Evolutionary conservation across 2,329 filamentous ascomycete species (phyloP).

Genomic region (Alternaria sp.): DNA sequence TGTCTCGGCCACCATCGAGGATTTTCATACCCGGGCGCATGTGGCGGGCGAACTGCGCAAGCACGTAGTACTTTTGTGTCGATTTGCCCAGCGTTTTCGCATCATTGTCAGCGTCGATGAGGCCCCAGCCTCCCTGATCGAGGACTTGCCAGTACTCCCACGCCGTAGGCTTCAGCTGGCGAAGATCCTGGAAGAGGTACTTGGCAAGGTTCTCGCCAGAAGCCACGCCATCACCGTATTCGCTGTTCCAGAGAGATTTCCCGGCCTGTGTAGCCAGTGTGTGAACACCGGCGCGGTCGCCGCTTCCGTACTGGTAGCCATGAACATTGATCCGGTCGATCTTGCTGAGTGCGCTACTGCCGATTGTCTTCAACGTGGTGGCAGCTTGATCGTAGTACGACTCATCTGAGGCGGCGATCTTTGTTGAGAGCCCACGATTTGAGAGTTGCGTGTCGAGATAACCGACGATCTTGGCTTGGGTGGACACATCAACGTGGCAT

Average conservation of each 20-base stretch:
- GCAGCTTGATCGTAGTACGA: constrained; percentile 14
- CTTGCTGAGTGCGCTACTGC: constrained; percentile 10
- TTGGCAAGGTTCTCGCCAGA: constrained; percentile 2
- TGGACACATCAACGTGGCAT: constrained; percentile 8
- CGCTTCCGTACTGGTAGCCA: constrained; percentile 8
- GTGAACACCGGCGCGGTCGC: constrained; percentile 6
- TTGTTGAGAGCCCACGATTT: constrained; percentile 2
- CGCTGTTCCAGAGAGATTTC: constrained; percentile 9
- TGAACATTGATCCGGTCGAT: constrained; percentile 8
- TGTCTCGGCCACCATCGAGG: constrained; percentile 8
- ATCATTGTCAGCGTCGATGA: constrained; percentile 11
- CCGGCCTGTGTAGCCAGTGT: constrained; percentile 1
- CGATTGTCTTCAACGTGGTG: constrained; percentile 2
- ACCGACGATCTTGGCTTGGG: constrained; percentile 6
- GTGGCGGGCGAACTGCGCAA: constrained; percentile 12
- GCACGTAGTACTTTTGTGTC: constrained; percentile 11
- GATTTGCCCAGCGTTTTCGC: constrained; percentile 6
- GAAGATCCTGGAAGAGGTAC: constrained; percentile 7
- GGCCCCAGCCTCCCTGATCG: constrained; percentile 8
- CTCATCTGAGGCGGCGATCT: constrained; percentile 11
- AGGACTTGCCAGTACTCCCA: constrained; percentile 14
- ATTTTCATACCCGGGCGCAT: constrained; percentile 10
- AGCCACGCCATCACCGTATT: constrained; percentile 8
- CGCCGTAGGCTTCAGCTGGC: constrained; percentile 6
- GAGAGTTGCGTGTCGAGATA: constrained; percentile 6